A percentile compares a stretch with the other conserved stretches of the same genome.
Evolutionary conservation across 306 rosid species (phyloP).

Genomic region (Alnus rubra): DNA sequence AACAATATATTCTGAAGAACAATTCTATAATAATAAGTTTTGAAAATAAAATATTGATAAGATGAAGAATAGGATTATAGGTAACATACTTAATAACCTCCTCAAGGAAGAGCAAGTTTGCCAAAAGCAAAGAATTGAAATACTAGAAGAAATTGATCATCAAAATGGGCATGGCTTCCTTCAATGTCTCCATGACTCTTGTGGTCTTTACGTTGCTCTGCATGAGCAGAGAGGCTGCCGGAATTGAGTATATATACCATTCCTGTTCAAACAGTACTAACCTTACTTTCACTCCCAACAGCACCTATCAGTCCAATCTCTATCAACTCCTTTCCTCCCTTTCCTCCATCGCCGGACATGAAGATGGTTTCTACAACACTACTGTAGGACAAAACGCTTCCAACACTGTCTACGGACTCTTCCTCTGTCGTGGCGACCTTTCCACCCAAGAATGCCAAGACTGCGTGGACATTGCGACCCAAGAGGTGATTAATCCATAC

Average conservation of each 20-base stretch:
- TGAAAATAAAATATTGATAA: too few species aligned
- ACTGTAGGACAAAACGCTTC: constrained; percentile 19
- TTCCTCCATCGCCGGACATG: constrained; percentile 37
- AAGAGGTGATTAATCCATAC: background rate
- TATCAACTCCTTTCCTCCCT: background rate
- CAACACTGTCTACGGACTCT: background rate
- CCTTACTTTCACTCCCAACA: constrained; percentile 35
- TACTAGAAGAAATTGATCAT: too few species aligned
- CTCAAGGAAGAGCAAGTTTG: too few species aligned
- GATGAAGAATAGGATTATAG: too few species aligned
- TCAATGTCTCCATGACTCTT: background rate
- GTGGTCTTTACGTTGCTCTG: background rate
- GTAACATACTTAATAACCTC: too few species aligned
- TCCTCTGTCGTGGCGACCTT: constrained; percentile 45
- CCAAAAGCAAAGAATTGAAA: too few species aligned
- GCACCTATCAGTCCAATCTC: constrained; percentile 37
- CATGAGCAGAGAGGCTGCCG: background rate
- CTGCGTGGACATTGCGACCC: constrained; percentile 37
- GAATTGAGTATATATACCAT: too few species aligned
- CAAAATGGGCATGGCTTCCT: background rate
- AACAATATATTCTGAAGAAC: too few species aligned
- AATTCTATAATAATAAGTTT: too few species aligned
- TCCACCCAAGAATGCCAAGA: constrained; percentile 42
- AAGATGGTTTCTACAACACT: background rate
- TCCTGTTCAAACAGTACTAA: background rate